These are phyloP conservation scores for Panicum virgatum DNA, from an alignment of 202 grass and related monocot genomes.

Conservation along the genomic window DNA sequence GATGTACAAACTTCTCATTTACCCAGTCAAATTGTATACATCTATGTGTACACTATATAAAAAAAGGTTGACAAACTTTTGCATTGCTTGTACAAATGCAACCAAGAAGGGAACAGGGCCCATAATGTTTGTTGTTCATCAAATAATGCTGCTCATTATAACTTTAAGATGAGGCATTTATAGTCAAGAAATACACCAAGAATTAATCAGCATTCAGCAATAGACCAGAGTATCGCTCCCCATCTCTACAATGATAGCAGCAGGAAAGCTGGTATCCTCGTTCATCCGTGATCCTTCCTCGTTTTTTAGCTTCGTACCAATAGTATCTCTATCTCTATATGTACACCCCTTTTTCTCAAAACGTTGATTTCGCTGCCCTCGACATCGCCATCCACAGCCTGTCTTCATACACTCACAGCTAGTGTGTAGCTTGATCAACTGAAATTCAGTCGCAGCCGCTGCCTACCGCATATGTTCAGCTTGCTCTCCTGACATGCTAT, in stretches of 20 bases:
- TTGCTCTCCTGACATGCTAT: constrained; percentile 31
- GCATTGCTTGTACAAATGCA: constrained; percentile 3
- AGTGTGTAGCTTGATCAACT: constrained; percentile 16
- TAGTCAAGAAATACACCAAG: constrained; percentile 37
- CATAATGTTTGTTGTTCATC: constrained; percentile 4
- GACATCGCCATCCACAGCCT: background rate
- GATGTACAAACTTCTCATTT: background rate
- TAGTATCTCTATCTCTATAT: constrained; percentile 39
- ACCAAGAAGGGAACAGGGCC: background rate
- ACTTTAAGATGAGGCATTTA: constrained; percentile 33
- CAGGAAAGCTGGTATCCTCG: constrained; percentile 17
- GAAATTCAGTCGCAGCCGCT: background rate
- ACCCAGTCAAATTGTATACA: background rate
- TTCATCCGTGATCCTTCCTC: background rate
- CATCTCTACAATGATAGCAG: constrained; percentile 39
- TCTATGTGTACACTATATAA: background rate
- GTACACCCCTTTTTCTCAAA: constrained; percentile 40
- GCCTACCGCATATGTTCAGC: background rate
- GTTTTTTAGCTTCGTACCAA: constrained; percentile 27
- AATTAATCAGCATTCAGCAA: constrained; percentile 32
- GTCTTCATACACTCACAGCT: background rate
- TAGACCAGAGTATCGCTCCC: constrained; percentile 13
- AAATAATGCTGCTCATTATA: constrained; percentile 46
- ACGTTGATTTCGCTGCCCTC: background rate
- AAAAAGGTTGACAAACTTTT: background rate